Conservation (phyloP, 805 yeast genomes). For the Candida sphagnicola region DNA sequence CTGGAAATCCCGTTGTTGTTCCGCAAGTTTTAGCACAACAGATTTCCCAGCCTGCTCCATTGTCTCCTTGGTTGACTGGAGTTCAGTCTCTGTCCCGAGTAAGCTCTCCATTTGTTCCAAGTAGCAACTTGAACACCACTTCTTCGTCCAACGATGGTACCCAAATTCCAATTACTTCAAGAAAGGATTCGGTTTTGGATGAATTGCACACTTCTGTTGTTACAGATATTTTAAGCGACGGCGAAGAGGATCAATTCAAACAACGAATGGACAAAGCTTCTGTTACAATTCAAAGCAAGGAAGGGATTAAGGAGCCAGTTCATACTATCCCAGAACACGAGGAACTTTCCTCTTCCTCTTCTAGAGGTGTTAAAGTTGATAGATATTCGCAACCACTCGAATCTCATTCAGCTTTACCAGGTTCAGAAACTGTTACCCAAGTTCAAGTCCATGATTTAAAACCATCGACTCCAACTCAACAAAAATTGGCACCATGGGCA, state of each 20-base stretch:
- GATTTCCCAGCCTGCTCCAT: constrained; percentile 32
- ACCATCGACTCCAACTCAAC: constrained; percentile 12
- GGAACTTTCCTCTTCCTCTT: constrained; percentile 1
- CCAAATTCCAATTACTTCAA: not conserved
- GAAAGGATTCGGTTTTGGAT: constrained; percentile 29
- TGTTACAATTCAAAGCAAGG: not conserved
- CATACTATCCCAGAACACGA: not conserved
- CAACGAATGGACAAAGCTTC: not conserved
- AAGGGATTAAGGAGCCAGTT: not conserved
- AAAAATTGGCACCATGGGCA: constrained; percentile 56
- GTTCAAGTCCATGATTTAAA: constrained; percentile 11
- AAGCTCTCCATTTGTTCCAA: constrained; percentile 37
- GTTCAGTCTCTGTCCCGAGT: constrained; percentile 32
- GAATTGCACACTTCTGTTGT: constrained; percentile 39
- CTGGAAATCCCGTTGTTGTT: constrained; percentile 25
- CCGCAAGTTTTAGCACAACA: constrained; percentile 19
- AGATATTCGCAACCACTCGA: too few species aligned
- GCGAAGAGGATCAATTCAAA: constrained; percentile 4
- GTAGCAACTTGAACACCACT: constrained; percentile 9
- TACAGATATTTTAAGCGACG: constrained; percentile 33
- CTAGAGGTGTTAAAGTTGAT: too few species aligned
- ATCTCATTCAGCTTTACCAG: too few species aligned
- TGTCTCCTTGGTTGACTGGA: constrained; percentile 39
- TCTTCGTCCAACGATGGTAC: constrained; percentile 3
- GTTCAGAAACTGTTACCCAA: not conserved